These are phyloP conservation scores for Xylaria grammica DNA, from an alignment of 495 filamentous ascomycete genomes.

Conservation along the genomic window DNA sequence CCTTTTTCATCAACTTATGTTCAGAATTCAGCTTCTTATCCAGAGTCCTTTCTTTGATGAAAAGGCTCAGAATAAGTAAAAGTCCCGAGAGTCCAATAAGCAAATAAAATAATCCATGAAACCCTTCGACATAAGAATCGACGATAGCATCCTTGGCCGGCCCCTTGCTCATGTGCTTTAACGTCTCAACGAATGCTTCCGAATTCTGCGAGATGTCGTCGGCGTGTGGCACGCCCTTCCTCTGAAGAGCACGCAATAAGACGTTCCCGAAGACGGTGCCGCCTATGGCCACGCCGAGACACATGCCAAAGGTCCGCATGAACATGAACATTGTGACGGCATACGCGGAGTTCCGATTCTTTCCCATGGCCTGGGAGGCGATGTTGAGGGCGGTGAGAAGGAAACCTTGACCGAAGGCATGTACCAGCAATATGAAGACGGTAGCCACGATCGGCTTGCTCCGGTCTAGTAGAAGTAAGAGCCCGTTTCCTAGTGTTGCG, in stretches of 20 bases:
- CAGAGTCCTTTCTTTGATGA: constrained; percentile 12
- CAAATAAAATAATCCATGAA: constrained; percentile 13
- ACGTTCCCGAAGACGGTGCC: constrained; percentile 63
- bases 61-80: constrained; percentile 2
- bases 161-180: not conserved
- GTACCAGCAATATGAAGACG: constrained; percentile 58
- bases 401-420: constrained; percentile 59
- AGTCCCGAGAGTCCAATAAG: constrained; percentile 4
- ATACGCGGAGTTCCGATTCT: constrained; percentile 52
- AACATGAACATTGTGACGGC: constrained; percentile 64
- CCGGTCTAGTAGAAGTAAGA: constrained; percentile 53
- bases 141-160: not conserved
- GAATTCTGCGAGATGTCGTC: too few relatives aligned
- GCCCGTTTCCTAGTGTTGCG: constrained; percentile 53
- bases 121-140: constrained; percentile 11
- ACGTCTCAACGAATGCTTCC: too few relatives aligned
- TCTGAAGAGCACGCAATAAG: constrained; percentile 42
- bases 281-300: constrained; percentile 64
- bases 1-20: not conserved
- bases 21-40: constrained; percentile 11
- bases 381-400: constrained; percentile 54
- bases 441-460: constrained; percentile 48
- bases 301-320: constrained; percentile 63
- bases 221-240: not conserved
- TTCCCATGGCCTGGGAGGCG: constrained; percentile 56